These are phyloP conservation scores for Puccinia novopanici DNA, from an alignment of 1,284 basidiomycete species.

Conservation along the genomic window DNA sequence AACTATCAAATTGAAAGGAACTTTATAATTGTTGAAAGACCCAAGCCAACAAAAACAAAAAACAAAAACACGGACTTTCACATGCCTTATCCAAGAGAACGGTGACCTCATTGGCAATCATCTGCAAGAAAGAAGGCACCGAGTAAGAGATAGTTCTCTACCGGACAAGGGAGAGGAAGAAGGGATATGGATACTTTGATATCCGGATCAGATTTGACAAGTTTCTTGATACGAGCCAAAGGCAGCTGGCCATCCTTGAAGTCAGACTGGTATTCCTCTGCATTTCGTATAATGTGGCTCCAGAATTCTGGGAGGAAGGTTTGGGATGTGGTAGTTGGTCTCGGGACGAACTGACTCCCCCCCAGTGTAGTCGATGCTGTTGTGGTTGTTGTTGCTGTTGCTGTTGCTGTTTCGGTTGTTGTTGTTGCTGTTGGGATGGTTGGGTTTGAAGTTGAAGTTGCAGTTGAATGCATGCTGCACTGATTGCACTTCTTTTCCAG, in stretches of 20 bases:
- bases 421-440: background rate
- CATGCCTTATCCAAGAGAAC: slow-evolving; percentile 59
- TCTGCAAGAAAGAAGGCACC: background rate
- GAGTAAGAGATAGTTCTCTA: background rate
- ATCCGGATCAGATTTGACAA: slow-evolving; percentile 43
- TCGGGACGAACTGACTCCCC: slow-evolving; percentile 27
- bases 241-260: slow-evolving; percentile 44
- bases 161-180: background rate
- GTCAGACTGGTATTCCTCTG: slow-evolving; percentile 29
- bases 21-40: too few species aligned
- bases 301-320: slow-evolving; percentile 41
- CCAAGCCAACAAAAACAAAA: background rate
- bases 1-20: background rate
- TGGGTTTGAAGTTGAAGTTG: background rate
- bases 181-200: slow-evolving; percentile 29
- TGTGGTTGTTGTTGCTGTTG: background rate
- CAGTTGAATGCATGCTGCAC: too few species aligned
- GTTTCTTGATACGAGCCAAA: slow-evolving; percentile 37
- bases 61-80: slow-evolving; percentile 54
- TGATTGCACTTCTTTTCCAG: too few species aligned
- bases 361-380: too few species aligned
- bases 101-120: slow-evolving; percentile 58
- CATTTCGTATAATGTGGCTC: slow-evolving; percentile 33
- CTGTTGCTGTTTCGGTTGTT: background rate
- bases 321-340: slow-evolving; percentile 29